These are phyloP conservation scores for Aspergillus cavernicola DNA, from an alignment of 495 filamentous ascomycete genomes.

Conservation along the genomic window DNA sequence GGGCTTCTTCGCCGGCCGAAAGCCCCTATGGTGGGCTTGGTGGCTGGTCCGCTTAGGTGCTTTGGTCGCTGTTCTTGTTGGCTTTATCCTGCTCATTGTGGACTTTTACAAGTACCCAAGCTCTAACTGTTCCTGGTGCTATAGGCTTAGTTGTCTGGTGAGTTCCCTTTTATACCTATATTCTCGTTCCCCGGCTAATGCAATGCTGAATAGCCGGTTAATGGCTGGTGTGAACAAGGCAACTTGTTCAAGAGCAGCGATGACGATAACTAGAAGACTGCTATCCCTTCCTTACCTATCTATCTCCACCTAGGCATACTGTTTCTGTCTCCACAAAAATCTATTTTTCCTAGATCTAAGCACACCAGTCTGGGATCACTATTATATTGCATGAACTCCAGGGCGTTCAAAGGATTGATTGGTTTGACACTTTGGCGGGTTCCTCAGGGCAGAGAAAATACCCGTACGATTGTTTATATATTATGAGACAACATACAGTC, in stretches of 20 bases:
- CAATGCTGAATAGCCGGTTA: constrained; percentile 53
- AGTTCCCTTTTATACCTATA: constrained; percentile 36
- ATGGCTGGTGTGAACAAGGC: constrained; percentile 74
- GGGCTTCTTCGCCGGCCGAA: constrained; percentile 86
- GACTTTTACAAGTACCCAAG: constrained; percentile 82
- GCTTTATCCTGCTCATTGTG: constrained; percentile 78
- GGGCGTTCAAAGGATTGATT: constrained; percentile 2
- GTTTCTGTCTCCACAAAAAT: not conserved
- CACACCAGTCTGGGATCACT: not conserved
- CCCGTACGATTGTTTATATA: not conserved
- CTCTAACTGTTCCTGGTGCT: constrained; percentile 81
- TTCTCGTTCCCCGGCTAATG: constrained; percentile 22
- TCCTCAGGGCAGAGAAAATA: not conserved
- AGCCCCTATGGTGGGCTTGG: constrained; percentile 95
- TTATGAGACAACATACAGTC: not conserved
- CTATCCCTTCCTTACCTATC: not conserved
- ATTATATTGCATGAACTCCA: not conserved
- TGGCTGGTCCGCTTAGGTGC: constrained; percentile 82
- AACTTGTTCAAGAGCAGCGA: constrained; percentile 2
- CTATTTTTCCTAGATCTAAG: not conserved
- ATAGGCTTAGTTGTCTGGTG: constrained; percentile 88
- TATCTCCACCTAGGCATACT: not conserved
- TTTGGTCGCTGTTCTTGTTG: constrained; percentile 71
- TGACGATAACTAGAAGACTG: not conserved
- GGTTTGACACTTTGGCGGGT: not conserved